Evolutionary conservation across 129 eudicot genomes (phyloP), one percentile per base, ranked within the genome.

Genomic region (Pittosporum tobira): DNA sequence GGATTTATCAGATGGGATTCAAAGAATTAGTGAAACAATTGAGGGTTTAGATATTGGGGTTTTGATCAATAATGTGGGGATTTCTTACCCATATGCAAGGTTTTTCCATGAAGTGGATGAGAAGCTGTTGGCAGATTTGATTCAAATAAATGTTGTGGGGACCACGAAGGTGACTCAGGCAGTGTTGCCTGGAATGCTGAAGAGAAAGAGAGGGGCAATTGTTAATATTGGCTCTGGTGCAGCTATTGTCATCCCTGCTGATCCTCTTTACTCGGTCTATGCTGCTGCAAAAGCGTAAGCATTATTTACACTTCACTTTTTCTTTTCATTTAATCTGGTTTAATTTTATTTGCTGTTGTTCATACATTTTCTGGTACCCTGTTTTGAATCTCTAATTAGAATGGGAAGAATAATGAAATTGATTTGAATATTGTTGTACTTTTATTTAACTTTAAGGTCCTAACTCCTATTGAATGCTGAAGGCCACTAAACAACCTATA

Each of bases 161-260:
- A 91, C 98, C 53, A 86, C 85, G 0, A 86, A 70, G 64, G 94
- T 91, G 12, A 91, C 98, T 9, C 85, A 73, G 16, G 88, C 82
- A 29, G 89, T 89, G 45, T 71, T 91, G 51, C 94, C 87, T 50
- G 85, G 76, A 12, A 91, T 91, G 98, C 6, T 91, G 49, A 59
- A 81, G 84, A 83, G 94, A 59, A 91, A 82, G 70, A 91, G 62
- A 25, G 98, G 98, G 29, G 98, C 98, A 20, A 91, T 91, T 66
- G 98, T 91, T 22, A 91, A 91, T 65, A 83, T 91, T 64, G 96
- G 98, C 1, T 91, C 98, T 59, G 98, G 96, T 72, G 94, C 85
- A 38, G 95, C 96, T 50, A 79, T 73, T 58, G 84, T 87, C 5
- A 73, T 91, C 30, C 96, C 98, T 31, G 74, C 88, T 61, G 95